Percentiles rank a stretch among this genome's conserved stretches.
Evolutionary conservation across 2,329 filamentous ascomycete genomes (phyloP).

Genomic region (Fusarium anthophilum): DNA sequence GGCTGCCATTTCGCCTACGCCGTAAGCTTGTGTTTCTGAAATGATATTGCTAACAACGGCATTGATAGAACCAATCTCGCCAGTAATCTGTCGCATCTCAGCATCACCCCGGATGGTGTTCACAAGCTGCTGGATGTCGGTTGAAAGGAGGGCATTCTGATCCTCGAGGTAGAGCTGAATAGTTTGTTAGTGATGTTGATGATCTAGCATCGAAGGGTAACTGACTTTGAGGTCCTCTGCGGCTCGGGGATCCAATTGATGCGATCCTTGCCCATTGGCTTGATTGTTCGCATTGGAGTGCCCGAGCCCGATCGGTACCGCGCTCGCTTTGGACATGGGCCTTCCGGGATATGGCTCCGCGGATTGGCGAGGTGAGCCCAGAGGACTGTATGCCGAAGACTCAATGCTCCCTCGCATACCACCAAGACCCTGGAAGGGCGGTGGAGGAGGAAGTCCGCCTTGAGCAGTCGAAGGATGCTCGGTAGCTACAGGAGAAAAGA

Average conservation of each 20-base stretch:
- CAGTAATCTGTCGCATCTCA: slow-evolving; percentile 70
- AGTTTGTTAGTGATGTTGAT: slow-evolving; percentile 3
- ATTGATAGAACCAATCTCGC: slow-evolving; percentile 76
- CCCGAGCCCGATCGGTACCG: slow-evolving; percentile 51
- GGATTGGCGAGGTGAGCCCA: slow-evolving; percentile 73
- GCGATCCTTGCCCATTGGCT: slow-evolving; percentile 52
- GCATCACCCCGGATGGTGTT: slow-evolving; percentile 74
- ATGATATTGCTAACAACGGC: slow-evolving; percentile 76
- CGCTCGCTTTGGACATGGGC: slow-evolving; percentile 39
- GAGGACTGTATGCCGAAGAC: slow-evolving; percentile 79
- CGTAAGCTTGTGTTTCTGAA: slow-evolving; percentile 68
- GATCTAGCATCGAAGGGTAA: background rate
- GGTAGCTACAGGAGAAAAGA: slow-evolving; percentile 69
- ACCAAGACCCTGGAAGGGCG: slow-evolving; percentile 67
- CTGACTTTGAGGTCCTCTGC: slow-evolving; percentile 61
- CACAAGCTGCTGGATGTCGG: slow-evolving; percentile 84
- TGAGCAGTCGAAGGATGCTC: slow-evolving; percentile 47
- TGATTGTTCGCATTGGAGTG: slow-evolving; percentile 48
- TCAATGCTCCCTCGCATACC: slow-evolving; percentile 68
- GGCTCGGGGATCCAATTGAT: slow-evolving; percentile 50
- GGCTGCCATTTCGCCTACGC: slow-evolving; percentile 61
- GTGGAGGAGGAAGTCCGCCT: slow-evolving; percentile 59
- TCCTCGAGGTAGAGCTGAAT: slow-evolving; percentile 79
- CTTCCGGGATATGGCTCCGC: slow-evolving; percentile 53
- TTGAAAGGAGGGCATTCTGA: slow-evolving; percentile 80